Percentiles rank a stretch among this genome's conserved stretches.
Conservation (phyloP, 202 grass and related monocot genomes). For the Miscanthus sacchariflorus region DNA sequence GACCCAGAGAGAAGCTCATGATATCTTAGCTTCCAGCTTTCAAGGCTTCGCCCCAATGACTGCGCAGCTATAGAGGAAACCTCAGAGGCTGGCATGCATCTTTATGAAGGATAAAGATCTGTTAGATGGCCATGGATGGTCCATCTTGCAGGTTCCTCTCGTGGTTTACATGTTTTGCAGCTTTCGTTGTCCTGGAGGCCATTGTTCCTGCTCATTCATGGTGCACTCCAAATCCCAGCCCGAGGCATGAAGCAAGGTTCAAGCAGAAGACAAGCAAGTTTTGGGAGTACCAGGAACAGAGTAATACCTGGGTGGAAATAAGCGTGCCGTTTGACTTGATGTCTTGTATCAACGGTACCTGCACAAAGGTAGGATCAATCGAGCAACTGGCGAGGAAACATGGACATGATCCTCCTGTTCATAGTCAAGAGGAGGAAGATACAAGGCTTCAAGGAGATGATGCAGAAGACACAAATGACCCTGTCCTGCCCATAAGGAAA, state of each 20-base stretch:
- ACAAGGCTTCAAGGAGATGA: conserved; percentile 28
- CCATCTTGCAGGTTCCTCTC: conserved; percentile 52
- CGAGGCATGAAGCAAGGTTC: conserved; percentile 62
- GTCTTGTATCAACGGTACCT: conserved; percentile 85
- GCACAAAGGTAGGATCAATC: conserved; percentile 87
- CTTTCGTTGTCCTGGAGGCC: conserved; percentile 53
- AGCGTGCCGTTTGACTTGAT: conserved; percentile 82
- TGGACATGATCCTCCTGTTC: conserved; percentile 40
- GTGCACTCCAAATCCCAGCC: conserved; percentile 48
- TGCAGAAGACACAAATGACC: conserved; percentile 37
- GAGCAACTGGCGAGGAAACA: conserved; percentile 41
- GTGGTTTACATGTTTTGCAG: conserved; percentile 46
- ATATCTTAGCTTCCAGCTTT: conserved; percentile 46
- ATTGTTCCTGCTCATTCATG: conserved; percentile 69
- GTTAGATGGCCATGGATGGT: conserved; percentile 50
- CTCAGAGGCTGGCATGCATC: conserved; percentile 42
- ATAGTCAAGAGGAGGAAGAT: conserved; percentile 37
- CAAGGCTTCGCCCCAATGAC: conserved; percentile 44
- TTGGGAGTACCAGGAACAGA: conserved; percentile 90
- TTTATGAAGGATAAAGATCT: conserved; percentile 47
- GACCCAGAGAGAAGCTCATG: conserved; percentile 38
- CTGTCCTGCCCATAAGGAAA: conserved; percentile 64
- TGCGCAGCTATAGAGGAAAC: conserved; percentile 43
- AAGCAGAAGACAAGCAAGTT: conserved; percentile 85
- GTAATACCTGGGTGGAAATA: conserved; percentile 93